Percentiles rank a stretch among this genome's conserved stretches.
phyloP scores from a whole-genome alignment of 148 eudicot species.

The Spergularia marina region DNA sequence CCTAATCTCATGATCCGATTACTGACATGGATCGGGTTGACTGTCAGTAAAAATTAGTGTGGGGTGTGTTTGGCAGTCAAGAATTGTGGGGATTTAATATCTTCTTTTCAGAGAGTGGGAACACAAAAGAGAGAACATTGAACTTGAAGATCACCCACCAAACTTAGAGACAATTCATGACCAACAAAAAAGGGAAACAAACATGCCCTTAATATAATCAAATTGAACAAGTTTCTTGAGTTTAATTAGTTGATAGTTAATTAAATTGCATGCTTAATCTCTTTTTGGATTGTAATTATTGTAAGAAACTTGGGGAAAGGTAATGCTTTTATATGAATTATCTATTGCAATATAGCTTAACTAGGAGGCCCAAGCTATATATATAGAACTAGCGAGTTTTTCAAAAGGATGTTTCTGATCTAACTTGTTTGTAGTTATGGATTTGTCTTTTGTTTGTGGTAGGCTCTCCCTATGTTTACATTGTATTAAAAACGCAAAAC shows the following conservation, averaged over 20 bases:
- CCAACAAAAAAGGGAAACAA: conserved; percentile 37
- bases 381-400: conserved; percentile 7
- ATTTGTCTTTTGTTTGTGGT: conserved; percentile 27
- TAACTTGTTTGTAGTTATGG: conserved; percentile 25
- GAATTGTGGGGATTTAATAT: conserved; percentile 27
- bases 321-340: conserved; percentile 24
- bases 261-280: conserved; percentile 13
- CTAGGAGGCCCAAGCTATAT: background rate
- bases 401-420: conserved; percentile 34
- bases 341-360: conserved; percentile 19
- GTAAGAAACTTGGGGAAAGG: conserved; percentile 15
- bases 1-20: conserved; percentile 45
- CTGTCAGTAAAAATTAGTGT: conserved; percentile 30
- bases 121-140: conserved; percentile 42
- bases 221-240: background rate
- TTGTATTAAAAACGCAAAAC: background rate
- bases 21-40: conserved; percentile 54
- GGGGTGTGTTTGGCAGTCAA: conserved; percentile 25
- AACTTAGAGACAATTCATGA: conserved; percentile 33
- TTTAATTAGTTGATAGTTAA: too few species aligned
- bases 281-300: conserved; percentile 17
- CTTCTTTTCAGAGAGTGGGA: conserved; percentile 46
- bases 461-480: background rate
- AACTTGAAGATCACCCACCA: conserved; percentile 37
- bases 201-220: background rate